Evolutionary conservation across 305 asterid species (phyloP), one percentile per base, ranked within the genome.

Genomic region (Rubia tinctorum): DNA sequence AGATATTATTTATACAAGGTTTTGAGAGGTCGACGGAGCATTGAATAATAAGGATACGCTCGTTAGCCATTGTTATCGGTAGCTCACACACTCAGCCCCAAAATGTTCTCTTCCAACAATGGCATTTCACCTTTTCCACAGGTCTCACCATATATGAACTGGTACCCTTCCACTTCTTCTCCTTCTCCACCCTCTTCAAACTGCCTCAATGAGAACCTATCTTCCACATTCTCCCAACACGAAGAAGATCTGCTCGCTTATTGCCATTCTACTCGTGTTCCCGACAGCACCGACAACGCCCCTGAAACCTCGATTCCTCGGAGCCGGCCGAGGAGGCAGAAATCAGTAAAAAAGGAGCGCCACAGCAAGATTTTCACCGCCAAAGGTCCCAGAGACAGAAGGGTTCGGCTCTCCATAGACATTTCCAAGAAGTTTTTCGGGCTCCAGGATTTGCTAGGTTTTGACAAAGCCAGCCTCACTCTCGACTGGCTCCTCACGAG

Each of bases 391-490:
- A 81, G 98, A 51, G 97, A 92, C 56, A 83, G 97, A 76, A 80
- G 98, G 51, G 93, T 92, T 0, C 77, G 98, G 63, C 84, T 92
- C 15, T 92, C 97, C 18, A 89, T 90, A 11, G 88, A 82, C 79
- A 83, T 89, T 71, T 96, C 97, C 0, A 77, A 91, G 2, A 85
- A 84, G 88, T 92, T 92, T 84, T 92, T 92, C 71, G 96, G 90
- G 60, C 94, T 92, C 42, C 98, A 92, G 82, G 97, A 90, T 66
- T 78, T 85, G 77, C 80, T 92, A 55, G 96, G 96, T 58, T 89
- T 79, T 42, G 97, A 90, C 77, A 92, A 89, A 78, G 92, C 97
- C 7, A 92, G 98, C 87, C 86, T 88, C 74, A 92, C 98, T 79
- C 88, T 92, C 1, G 96, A 90, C 75, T 92, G 98, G 98, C 78